Conservation (phyloP, 1,139 yeast genomes). For the Saccharomycopsis phalli region DNA sequence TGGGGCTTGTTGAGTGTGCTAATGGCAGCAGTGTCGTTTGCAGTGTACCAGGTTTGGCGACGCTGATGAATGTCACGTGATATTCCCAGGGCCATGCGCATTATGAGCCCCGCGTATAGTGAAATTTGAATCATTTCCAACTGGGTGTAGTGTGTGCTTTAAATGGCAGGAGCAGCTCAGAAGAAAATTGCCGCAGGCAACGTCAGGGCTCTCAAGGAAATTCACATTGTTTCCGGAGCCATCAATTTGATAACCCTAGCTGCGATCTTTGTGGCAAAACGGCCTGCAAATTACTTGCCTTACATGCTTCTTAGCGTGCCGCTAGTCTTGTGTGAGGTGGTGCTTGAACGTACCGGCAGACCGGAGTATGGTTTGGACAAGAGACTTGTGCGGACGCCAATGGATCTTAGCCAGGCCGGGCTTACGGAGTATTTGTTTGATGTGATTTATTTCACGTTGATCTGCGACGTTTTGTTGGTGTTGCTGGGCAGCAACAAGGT, state of each 20-base stretch:
- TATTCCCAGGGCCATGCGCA: no score
- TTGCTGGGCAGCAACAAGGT: constrained; percentile 49
- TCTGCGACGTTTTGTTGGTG: constrained; percentile 47
- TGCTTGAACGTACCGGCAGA: constrained; percentile 57
- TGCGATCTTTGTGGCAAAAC: constrained; percentile 34
- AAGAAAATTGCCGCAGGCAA: constrained; percentile 65
- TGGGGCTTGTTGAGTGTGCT: not conserved
- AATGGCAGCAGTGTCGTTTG: not conserved
- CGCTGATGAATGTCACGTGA: no score
- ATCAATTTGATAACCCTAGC: constrained; percentile 34
- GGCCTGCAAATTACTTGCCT: constrained; percentile 48
- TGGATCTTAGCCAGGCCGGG: constrained; percentile 58
- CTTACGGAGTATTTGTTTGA: constrained; percentile 74
- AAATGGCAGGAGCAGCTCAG: constrained; percentile 56
- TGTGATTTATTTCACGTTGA: constrained; percentile 60
- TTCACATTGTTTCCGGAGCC: constrained; percentile 41
- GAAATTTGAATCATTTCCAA: no score
- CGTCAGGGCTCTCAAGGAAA: constrained; percentile 40
- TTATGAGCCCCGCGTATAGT: no score
- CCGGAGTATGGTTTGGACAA: constrained; percentile 41
- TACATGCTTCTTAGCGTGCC: constrained; percentile 53
- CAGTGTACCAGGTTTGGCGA: no score
- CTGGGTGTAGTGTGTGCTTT: no score
- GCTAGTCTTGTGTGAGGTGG: constrained; percentile 43
- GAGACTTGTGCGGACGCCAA: constrained; percentile 46